These are phyloP conservation scores for Aspergillus felis DNA, from an alignment of 2,329 filamentous ascomycete genomes.

Conservation along the genomic window DNA sequence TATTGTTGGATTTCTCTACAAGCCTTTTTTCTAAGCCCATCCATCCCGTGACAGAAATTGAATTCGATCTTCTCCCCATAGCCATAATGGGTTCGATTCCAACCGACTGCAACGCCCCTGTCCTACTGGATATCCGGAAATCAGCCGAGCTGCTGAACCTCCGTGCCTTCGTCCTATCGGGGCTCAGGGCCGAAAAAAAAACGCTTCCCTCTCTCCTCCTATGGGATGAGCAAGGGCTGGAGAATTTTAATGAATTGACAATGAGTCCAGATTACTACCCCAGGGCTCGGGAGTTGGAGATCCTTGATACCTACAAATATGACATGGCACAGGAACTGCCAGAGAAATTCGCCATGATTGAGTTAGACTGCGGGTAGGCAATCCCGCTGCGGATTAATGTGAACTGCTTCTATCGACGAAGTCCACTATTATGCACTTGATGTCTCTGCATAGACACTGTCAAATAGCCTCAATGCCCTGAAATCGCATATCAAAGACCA, in stretches of 20 bases:
- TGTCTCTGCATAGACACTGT: background rate
- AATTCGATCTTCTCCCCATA: too few species aligned
- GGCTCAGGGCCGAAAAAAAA: background rate
- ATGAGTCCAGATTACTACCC: conserved; percentile 2
- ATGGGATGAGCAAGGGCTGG: conserved; percentile 3
- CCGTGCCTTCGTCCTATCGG: background rate
- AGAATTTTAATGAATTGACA: conserved; percentile 1
- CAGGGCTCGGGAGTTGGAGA: background rate
- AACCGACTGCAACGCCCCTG: too few species aligned
- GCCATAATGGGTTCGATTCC: too few species aligned
- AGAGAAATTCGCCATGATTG: too few species aligned
- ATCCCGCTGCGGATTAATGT: too few species aligned
- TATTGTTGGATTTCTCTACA: too few species aligned
- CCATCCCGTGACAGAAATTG: too few species aligned
- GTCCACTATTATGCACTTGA: conserved; percentile 1
- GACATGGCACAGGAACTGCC: too few species aligned
- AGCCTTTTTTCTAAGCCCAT: too few species aligned
- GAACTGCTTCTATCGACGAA: background rate
- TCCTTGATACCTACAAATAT: background rate
- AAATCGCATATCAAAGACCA: background rate
- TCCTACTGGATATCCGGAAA: background rate
- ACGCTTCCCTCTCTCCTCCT: conserved; percentile 1
- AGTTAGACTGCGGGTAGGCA: too few species aligned
- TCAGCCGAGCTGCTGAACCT: conserved; percentile 3
- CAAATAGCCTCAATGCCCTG: background rate